phyloP scores from a whole-genome alignment of 2,329 filamentous ascomycete species.

The Chaetomiaceae sp. region DNA sequence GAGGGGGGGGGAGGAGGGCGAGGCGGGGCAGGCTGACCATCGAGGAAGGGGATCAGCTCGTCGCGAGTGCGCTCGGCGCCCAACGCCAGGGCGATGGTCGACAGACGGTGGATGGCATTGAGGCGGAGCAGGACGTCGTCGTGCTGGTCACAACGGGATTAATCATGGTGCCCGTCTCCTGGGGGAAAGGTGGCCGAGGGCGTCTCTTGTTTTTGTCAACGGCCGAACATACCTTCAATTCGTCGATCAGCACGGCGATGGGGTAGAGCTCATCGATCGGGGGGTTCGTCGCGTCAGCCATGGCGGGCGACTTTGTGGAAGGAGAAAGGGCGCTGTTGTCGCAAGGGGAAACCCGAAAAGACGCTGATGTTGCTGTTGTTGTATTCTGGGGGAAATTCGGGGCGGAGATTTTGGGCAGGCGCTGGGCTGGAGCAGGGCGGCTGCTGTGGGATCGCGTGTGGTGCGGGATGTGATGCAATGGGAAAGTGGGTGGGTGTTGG shows the following conservation, averaged over 20 bases:
- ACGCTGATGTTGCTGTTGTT: constrained; percentile 9
- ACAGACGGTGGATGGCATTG: constrained; percentile 97
- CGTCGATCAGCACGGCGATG: constrained; percentile 98
- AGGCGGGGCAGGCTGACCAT: constrained; percentile 62
- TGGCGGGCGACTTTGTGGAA: constrained; percentile 39
- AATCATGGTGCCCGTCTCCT: constrained; percentile 17
- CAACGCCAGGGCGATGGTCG: constrained; percentile 93
- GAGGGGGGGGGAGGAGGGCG: constrained; percentile 2
- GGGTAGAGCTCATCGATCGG: constrained; percentile 94
- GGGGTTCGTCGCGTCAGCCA: constrained; percentile 85
- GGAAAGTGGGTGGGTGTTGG: constrained; percentile 18
- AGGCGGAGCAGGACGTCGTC: constrained; percentile 96
- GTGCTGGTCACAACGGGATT: constrained; percentile 55
- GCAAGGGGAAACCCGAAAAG: constrained; percentile 5
- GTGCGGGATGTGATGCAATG: constrained; percentile 24
- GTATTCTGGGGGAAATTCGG: neutral
- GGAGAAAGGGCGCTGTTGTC: constrained; percentile 12
- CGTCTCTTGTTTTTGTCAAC: constrained; percentile 21
- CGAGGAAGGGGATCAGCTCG: constrained; percentile 97
- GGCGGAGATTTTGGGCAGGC: constrained; percentile 17
- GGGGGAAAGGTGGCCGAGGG: neutral
- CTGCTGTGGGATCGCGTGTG: constrained; percentile 23
- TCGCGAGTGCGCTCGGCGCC: constrained; percentile 95
- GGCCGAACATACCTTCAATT: constrained; percentile 88
- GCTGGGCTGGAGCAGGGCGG: constrained; percentile 17